Base-by-base conservation (phyloP, 139 green algal species). In the Ettlia oleoabundans region DNA sequence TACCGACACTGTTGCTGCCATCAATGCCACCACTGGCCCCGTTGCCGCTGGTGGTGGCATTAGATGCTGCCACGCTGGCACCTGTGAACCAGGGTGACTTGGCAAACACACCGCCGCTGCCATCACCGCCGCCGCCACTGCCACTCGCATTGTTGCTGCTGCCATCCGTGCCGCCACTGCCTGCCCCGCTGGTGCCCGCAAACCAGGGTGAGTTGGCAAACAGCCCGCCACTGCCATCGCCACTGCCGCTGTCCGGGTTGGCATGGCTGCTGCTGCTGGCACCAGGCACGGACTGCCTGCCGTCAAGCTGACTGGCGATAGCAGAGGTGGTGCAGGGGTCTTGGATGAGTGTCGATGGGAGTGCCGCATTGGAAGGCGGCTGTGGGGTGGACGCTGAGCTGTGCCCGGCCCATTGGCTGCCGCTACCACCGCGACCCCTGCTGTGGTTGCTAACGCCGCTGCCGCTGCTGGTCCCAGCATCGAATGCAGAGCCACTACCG, bases 191-290 rank as follows among this genome's bases (percentile, higher is more conserved):
- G 47, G 47, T 58, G 47, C 47, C 55, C 30, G 55, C 55, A 28
- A n/a, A 5, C 55, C 18, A 65, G 55, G 55, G 13, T 15, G 47
- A 58, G 15, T 15, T 43, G 9, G 42, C 71, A 51, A 66, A 78
- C 43, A 78, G 1, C 5, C 21, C n/a, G 72, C 22, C 24, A 9
- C 70, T 51, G 21, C 72, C 72, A 24, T 22, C 51, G 52, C n/a
- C 72, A 51, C 72, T 51, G 72, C 33, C 21, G 55, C 55, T n/a
- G 47, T n/a, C n/a, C n/a, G n/a, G n/a, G n/a, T n/a, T n/a, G 47
- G 47, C 47, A 58, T 58, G 47, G 47, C 47, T 58, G 47, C 47
- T 15, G 15, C 10, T 58, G 47, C 47, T n/a, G n/a, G n/a, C 47
- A 58, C 47, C 47, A 15, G 13, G 13, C 13, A 10, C 15, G 47